Percentiles rank a stretch among this genome's conserved stretches.
These are phyloP conservation scores for Xylaria sp. DNA, from an alignment of 2,329 filamentous ascomycete genomes.

Conservation along the genomic window DNA sequence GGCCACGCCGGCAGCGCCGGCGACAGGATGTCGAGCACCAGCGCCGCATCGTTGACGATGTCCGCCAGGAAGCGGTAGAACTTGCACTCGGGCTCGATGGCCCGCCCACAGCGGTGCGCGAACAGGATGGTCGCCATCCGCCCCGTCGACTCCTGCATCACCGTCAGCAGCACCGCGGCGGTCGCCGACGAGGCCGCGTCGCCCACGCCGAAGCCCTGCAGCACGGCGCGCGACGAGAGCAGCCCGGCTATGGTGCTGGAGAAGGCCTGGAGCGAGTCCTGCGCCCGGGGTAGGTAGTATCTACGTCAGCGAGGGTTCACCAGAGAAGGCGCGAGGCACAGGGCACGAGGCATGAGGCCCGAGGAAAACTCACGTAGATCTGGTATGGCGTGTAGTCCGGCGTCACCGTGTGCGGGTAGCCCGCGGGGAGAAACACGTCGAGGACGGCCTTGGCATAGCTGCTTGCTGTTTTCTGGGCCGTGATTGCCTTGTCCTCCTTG, in stretches of 20 bases:
- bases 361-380: slow-evolving; percentile 45
- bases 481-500: slow-evolving; percentile 45
- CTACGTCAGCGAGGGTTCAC: not conserved
- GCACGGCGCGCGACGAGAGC: slow-evolving; percentile 78
- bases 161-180: slow-evolving; percentile 77
- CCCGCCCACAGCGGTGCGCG: slow-evolving; percentile 77
- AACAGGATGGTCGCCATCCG: slow-evolving; percentile 85
- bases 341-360: not conserved
- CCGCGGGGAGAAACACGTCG: slow-evolving; percentile 81
- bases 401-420: slow-evolving; percentile 86
- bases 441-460: slow-evolving; percentile 46
- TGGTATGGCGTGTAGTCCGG: slow-evolving; percentile 79
- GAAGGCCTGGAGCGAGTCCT: slow-evolving; percentile 81
- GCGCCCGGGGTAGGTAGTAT: slow-evolving; percentile 1
- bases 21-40: slow-evolving; percentile 82
- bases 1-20: slow-evolving; percentile 65
- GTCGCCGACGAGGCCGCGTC: slow-evolving; percentile 79
- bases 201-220: slow-evolving; percentile 80
- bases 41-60: slow-evolving; percentile 83
- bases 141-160: slow-evolving; percentile 80
- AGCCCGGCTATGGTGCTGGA: slow-evolving; percentile 80
- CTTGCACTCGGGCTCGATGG: slow-evolving; percentile 89
- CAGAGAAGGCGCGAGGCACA: not conserved
- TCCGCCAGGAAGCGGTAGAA: slow-evolving; percentile 85
- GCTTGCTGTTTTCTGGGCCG: slow-evolving; percentile 25